phyloP scores from a whole-genome alignment of 2,329 filamentous ascomycete genomes.

The Fusarium falciforme region DNA sequence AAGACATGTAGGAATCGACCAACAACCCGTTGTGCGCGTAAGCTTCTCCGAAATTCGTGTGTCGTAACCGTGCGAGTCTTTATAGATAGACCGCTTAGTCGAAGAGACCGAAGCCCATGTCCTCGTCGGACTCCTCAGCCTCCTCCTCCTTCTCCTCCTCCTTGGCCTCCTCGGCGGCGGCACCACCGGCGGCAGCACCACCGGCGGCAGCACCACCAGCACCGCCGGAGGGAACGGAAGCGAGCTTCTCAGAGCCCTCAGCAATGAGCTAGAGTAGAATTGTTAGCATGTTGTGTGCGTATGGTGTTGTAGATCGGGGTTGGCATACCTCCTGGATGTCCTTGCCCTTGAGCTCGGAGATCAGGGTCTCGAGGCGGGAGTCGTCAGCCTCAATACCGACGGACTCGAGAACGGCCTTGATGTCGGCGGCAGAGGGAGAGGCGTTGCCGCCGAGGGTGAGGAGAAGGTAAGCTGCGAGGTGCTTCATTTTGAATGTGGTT shows the following conservation, averaged over 20 bases:
- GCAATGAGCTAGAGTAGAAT: slow-evolving; percentile 78
- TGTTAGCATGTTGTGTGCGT: slow-evolving; percentile 31
- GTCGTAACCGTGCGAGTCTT: slow-evolving; percentile 46
- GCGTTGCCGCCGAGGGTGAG: slow-evolving; percentile 93
- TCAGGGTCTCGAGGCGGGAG: slow-evolving; percentile 86
- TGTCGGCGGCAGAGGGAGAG: slow-evolving; percentile 84
- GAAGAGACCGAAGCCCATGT: slow-evolving; percentile 83
- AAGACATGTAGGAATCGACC: slow-evolving; percentile 47
- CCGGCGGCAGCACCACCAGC: slow-evolving; percentile 76
- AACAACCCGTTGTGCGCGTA: slow-evolving; percentile 43
- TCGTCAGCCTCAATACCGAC: slow-evolving; percentile 95
- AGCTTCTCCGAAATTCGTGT: slow-evolving; percentile 50
- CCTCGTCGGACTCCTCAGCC: slow-evolving; percentile 73
- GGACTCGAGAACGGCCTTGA: slow-evolving; percentile 90
- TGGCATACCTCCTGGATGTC: slow-evolving; percentile 86
- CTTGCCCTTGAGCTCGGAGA: slow-evolving; percentile 93
- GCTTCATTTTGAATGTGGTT: slow-evolving; percentile 87
- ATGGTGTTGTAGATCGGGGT: not conserved
- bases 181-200: slow-evolving; percentile 75
- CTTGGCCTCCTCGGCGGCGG: slow-evolving; percentile 75
- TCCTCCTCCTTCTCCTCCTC: slow-evolving; percentile 84
- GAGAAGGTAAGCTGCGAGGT: slow-evolving; percentile 99
- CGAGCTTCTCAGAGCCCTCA: slow-evolving; percentile 91
- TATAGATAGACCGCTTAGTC: slow-evolving; percentile 65
- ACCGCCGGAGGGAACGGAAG: slow-evolving; percentile 95